Base-by-base conservation (phyloP, 2,329 filamentous ascomycete genomes). In the Karstenula rhodostoma region DNA sequence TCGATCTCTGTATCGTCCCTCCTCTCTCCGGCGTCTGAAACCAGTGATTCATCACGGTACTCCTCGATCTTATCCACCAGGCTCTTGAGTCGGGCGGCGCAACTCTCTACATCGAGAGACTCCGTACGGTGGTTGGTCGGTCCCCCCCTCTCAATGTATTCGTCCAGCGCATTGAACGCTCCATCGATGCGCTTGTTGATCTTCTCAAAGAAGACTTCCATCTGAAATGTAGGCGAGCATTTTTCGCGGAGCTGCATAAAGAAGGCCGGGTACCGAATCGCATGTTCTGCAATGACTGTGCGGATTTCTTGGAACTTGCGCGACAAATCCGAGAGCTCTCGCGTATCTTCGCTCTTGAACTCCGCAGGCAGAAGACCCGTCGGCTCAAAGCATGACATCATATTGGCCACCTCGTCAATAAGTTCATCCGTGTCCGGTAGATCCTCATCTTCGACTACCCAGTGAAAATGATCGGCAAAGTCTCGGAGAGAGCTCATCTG, bases 341-440 rank as follows among this genome's bases (percentile, higher is more conserved):
- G 33, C 9, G 47, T 56, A 35, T 72, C 68, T 1, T 70, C 67
- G 27, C 62, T 64, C 35, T 69, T 73, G 59, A 77, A 73, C 44
- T 78, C 75, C 10, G 61, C 65, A 23, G 76, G 74, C n/a, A 78
- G 64, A 4, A 69, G 73, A 29, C 71, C 70, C 22, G 71, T 67
- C 1, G 76, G 76, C 42, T 77, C 76, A 42, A 77, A 78, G 23
- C 75, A 74, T 1, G 76, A 77, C 12, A 78, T 67, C 70, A 77
- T 74, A n/a, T 70, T 69, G 13, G 67, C 65, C 8, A 78, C 65
- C 22, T 74, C 67, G 29, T 73, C 67, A 32, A 67, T 68, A 52
- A 76, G 69, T 9, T 76, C 73, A n/a, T 73, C 70, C 33, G 70
- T 67, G 8, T 71, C 68, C 2, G 67, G 68, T 7, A 72, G 29